Evolutionary conservation across 495 filamentous ascomycete species (phyloP), one percentile per base, ranked within the genome.

Genomic region (Xylaria cubensis): DNA sequence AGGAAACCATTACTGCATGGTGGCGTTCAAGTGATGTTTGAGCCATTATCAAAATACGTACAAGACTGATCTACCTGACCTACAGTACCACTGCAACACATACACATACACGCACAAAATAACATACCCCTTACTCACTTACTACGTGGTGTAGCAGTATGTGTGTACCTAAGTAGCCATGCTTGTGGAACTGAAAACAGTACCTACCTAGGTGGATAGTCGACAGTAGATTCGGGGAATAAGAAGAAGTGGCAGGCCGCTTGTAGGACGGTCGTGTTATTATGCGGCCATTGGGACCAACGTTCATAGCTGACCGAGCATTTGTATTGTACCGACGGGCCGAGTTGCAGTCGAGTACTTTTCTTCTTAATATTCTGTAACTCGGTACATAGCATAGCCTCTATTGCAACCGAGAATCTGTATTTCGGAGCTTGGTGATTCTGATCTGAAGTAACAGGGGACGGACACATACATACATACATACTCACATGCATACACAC

Each of bases 381-480:
- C 61, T 70, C n/a, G 34, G 29, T 50, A 62, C 67, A 17, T 41
- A 53, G 12, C 42, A 13, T 73, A 19, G 65, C 36, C 32, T 64
- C 17, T 36, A 24, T 17, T 21, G 26, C 34, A 36, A 39, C 44
- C 48, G 29, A 61, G 9, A 72, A 59, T 69, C 66, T 56, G 71
- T 66, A 71, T 75, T 58, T 58, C 32, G 58, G 69, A 62, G 58
- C 64, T 41, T 61, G 59, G 58, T 71, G 26, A 21, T 68, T 64
- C 50, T 58, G 7, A 63, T 69, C 46, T 21, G 44, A 39, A 65
- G n/a, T 68, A 36, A 21, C 21, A 5, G 42, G 55, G 41, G 50
- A 50, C 69, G 6, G 59, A 64, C 55, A 70, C 68, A 58, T 66
- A 63, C 62, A 63, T 59, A 58, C 36, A 58, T 72, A 72, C 68